Evolutionary conservation across 208 protist genomes (phyloP), one percentile per base, ranked within the genome.

Genomic region (Leishmania turanica): DNA sequence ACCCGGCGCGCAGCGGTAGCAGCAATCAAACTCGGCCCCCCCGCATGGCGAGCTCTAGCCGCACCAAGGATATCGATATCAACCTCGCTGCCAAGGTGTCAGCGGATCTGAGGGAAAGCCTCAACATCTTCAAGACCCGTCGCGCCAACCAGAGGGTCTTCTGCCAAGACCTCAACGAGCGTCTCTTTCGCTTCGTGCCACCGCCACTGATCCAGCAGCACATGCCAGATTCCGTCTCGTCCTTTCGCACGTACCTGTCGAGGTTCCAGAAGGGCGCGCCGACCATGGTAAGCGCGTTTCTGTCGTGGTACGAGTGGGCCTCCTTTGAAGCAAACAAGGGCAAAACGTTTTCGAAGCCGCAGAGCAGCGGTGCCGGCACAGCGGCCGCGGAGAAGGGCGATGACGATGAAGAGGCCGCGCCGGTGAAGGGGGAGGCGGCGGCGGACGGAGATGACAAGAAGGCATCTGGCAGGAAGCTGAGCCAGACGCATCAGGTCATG

Each of bases 241-340:
- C 89, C 17, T 95, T 93, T 80, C 88, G 88, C 68, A 89, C 92
- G 21, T 97, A 96, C 83, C 76, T 97, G 47, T 75, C 86, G 37
- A 90, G 91, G 82, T 97, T 97, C 78, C 78, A 89, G 60, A 89
- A 87, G 47, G 92, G 93, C 0, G 81, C 89, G 6, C 78, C 80
- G 66, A 94, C 88, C 68, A 58, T 77, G 42, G 88, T 96, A 11
- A 83, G 88, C 56, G 91, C 87, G 27, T 97, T 96, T 74, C 78
- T 92, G 62, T 75, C 83, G 40, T 97, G 94, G 94, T 93, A 95
- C 79, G 94, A 97, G 85, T 97, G 94, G 94, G 91, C 92, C 6
- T 91, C 82, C 17, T 96, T 88, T 73, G 94, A 97, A 79, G 70
- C 79, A 24, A 90, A 88, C 77, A 93, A 91, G 82, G 84, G 85